Evolutionary conservation across 306 rosid genomes (phyloP), one percentile per base, ranked within the genome.

Genomic region (Ormosia emarginata): DNA sequence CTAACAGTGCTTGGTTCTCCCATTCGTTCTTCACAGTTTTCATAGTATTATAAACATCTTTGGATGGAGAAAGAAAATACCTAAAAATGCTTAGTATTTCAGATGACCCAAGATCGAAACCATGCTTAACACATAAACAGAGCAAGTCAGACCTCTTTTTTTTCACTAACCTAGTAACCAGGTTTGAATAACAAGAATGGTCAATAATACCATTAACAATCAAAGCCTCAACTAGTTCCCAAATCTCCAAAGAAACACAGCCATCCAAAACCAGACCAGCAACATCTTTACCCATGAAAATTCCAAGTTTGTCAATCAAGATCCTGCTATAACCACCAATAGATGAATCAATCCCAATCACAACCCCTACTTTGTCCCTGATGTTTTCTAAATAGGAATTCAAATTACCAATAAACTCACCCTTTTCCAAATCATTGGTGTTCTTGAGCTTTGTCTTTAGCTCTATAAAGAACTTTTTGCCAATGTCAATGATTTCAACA

Each of bases 201-300:
- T 82, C 84, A 39, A 93, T 70, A 82, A 84, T 62, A 83, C 86
- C 91, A 88, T 81, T 85, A 63, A 77, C 80, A 86, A 93, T 85
- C 84, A 93, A 78, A 88, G 84, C 39, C 85, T 89, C 92, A 5
- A 93, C 88, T 78, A 93, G 69, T 15, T 95, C 90, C 98, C 98
- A 95, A 10, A 86, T 89, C 89, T 87, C 95, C 57, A 93, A 85
- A 32, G 74, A 86, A 75, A 90, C 68, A 71, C 94, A 78, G 7
- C 84, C 88, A 49, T 92, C 93, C 89, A 92, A 92, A 83, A 92
- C 87, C 87, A 90, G 64, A 66, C 84, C 90, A 67, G 83, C 78
- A 47, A 89, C 93, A 44, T 88, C 89, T 72, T 84, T 90, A 55
- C 88, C 85, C 74, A 88, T 77, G 32, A 80, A 81, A 46, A 24